A percentile compares a stretch with the other conserved stretches of the same genome.
phyloP scores from a whole-genome alignment of 78 protist species.

The Dictyostelium firmibasis region DNA sequence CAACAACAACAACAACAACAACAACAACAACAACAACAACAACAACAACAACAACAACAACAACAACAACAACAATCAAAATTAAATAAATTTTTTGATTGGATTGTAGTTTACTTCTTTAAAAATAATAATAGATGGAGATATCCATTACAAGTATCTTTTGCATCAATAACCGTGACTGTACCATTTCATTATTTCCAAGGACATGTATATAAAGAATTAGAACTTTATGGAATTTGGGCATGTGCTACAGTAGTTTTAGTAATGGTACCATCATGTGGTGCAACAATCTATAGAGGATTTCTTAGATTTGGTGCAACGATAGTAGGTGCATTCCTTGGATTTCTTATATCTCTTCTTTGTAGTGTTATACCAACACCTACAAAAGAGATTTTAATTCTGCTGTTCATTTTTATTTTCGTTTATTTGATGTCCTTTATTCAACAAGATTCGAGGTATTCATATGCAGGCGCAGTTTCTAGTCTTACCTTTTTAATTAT shows the following conservation, averaged over 20 bases:
- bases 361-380: slow-evolving; percentile 13
- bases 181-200: slow-evolving; percentile 36
- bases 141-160: slow-evolving; percentile 38
- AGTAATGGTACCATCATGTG: slow-evolving; percentile 46
- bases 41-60: not conserved
- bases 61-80: not conserved
- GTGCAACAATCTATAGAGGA: slow-evolving; percentile 29
- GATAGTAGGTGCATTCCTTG: slow-evolving; percentile 20
- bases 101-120: not conserved
- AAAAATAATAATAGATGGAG: slow-evolving; percentile 16
- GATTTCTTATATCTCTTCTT: not conserved
- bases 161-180: not conserved
- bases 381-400: slow-evolving; percentile 1
- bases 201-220: not conserved
- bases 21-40: not conserved
- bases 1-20: not conserved
- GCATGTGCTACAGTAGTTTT: slow-evolving; percentile 29
- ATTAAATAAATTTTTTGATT: not conserved
- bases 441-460: slow-evolving; percentile 31
- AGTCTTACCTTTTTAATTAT: slow-evolving; percentile 29
- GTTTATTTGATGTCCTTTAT: slow-evolving; percentile 7
- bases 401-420: not conserved
- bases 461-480: slow-evolving; percentile 44
- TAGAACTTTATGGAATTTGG: slow-evolving; percentile 49
- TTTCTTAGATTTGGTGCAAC: slow-evolving; percentile 49